These are phyloP conservation scores for Huntiella savannae DNA, from an alignment of 2,329 filamentous ascomycete species.

Conservation along the genomic window DNA sequence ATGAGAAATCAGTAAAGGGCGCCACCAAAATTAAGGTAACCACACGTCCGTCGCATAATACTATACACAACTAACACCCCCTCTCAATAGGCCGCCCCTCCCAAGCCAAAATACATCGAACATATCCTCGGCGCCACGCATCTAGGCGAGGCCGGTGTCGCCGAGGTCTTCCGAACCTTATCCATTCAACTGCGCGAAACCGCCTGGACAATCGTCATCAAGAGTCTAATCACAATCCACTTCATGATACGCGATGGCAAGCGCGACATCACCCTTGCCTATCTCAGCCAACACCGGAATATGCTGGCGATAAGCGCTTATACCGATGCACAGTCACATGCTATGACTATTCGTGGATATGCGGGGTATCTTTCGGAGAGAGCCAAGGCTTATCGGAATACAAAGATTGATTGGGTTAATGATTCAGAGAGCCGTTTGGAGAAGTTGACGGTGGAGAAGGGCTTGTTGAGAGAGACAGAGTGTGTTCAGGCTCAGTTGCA, in stretches of 20 bases:
- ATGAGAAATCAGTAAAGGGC: conserved; percentile 98
- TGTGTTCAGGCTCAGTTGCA: conserved; percentile 73
- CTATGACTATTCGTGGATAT: conserved; percentile 84
- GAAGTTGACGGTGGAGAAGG: conserved; percentile 75
- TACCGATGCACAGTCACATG: conserved; percentile 86
- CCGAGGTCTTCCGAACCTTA: conserved; percentile 83
- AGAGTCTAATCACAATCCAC: conserved; percentile 86
- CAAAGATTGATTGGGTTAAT: conserved; percentile 78
- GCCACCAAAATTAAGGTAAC: conserved; percentile 88
- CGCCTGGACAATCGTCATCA: conserved; percentile 99
- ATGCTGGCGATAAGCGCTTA: conserved; percentile 77
- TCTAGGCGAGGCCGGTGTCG: conserved; percentile 82
- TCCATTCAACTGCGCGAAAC: conserved; percentile 80
- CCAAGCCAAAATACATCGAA: conserved; percentile 98
- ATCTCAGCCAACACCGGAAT: conserved; percentile 63
- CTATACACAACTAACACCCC: conserved; percentile 3
- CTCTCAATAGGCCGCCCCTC: conserved; percentile 40
- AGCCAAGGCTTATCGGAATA: conserved; percentile 63
- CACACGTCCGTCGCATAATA: not conserved
- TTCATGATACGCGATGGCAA: conserved; percentile 95
- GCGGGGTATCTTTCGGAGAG: conserved; percentile 70
- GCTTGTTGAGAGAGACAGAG: conserved; percentile 79
- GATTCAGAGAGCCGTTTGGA: conserved; percentile 67
- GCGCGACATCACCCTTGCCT: conserved; percentile 69
- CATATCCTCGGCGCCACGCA: conserved; percentile 92